phyloP scores from a whole-genome alignment of 225 moss, liverwort and hornwort genomes.

The Asterella californica region DNA sequence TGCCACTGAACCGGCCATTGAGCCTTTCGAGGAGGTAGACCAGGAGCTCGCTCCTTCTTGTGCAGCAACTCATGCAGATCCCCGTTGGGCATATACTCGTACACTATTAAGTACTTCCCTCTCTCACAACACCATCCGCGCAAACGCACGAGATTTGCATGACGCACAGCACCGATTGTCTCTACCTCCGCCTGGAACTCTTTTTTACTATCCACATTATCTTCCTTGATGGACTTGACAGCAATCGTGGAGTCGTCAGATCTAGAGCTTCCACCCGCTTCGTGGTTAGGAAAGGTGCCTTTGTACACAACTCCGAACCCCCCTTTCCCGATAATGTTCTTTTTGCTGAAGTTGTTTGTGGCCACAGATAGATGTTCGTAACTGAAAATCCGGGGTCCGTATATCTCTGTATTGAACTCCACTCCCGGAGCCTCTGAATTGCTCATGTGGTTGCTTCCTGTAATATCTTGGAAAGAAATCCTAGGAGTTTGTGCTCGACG shows the following conservation, averaged over 20 bases:
- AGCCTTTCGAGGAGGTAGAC: not conserved
- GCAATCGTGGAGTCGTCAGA: not conserved
- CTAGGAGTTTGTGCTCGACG: not conserved
- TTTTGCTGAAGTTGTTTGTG: slow-evolving; percentile 17
- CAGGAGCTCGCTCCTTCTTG: no score
- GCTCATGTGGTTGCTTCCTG: no score
- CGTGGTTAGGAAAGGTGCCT: not conserved
- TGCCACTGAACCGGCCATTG: slow-evolving; percentile 4
- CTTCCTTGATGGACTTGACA: slow-evolving; percentile 16
- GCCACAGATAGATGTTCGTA: slow-evolving; percentile 11
- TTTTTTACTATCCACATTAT: not conserved
- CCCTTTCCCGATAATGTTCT: slow-evolving; percentile 25
- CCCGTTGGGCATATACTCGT: no score
- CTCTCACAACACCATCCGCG: slow-evolving; percentile 25
- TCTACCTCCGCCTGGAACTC: slow-evolving; percentile 24
- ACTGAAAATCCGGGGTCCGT: slow-evolving; percentile 14
- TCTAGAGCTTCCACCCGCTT: not conserved
- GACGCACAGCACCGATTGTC: slow-evolving; percentile 12
- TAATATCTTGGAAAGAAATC: no score
- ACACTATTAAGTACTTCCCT: slow-evolving; percentile 5
- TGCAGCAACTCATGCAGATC: slow-evolving; percentile 24
- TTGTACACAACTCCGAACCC: slow-evolving; percentile 26
- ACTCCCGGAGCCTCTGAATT: not conserved
- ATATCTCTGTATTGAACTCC: not conserved
- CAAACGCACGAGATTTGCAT: slow-evolving; percentile 20